Percentiles rank a stretch among this genome's conserved stretches.
Evolutionary conservation across 345 rosid species (phyloP).

Genomic region (Eucalyptus camaldulensis): DNA sequence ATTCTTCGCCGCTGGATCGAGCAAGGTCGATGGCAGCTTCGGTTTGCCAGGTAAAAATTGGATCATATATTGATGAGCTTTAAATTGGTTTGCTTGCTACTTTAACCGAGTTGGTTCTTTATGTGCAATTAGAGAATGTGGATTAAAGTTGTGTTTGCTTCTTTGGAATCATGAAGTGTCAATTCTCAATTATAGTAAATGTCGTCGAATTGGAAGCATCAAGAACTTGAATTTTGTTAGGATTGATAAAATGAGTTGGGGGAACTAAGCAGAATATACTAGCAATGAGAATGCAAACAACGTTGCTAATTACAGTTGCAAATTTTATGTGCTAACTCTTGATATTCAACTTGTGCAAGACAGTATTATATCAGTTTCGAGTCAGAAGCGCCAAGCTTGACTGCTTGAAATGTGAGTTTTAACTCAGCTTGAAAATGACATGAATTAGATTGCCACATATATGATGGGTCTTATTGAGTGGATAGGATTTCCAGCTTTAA

Average conservation of each 20-base stretch:
- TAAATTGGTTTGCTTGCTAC: background rate
- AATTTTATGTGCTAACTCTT: background rate
- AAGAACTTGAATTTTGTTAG: background rate
- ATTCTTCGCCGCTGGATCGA: conserved; percentile 73
- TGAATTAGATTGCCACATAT: background rate
- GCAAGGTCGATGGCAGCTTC: conserved; percentile 73
- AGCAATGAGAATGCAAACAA: background rate
- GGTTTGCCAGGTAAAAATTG: conserved; percentile 59
- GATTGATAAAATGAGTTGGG: background rate
- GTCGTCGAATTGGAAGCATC: background rate
- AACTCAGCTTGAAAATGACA: background rate
- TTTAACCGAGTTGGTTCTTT: background rate
- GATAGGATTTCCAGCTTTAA: background rate
- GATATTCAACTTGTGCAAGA: background rate
- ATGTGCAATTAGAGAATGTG: background rate
- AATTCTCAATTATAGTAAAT: background rate
- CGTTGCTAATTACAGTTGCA: background rate
- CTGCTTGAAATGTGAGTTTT: background rate
- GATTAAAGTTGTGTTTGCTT: background rate
- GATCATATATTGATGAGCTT: background rate
- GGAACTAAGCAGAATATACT: background rate
- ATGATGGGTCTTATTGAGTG: background rate
- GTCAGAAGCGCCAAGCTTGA: background rate
- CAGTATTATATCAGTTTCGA: background rate
- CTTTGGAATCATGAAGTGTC: background rate